Conservation (phyloP, 225 moss, liverwort and hornwort genomes). For the Neckera pumila region DNA sequence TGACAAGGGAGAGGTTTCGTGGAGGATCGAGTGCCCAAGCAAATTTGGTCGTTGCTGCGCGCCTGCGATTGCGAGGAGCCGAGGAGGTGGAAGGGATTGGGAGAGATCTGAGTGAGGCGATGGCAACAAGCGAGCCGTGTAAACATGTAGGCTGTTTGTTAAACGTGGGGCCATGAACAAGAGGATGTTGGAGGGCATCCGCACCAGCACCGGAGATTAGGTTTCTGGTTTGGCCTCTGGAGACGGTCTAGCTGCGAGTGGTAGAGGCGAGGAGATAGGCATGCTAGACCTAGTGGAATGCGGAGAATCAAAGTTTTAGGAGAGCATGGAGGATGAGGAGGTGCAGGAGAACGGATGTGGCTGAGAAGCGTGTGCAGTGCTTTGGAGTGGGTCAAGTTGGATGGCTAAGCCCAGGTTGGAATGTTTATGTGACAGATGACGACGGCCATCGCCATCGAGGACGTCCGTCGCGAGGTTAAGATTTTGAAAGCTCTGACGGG, state of each 20-base stretch:
- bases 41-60: background rate
- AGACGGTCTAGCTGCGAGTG: background rate
- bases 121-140: background rate
- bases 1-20: background rate
- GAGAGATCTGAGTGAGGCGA: background rate
- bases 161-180: background rate
- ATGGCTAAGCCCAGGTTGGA: background rate
- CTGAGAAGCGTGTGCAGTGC: background rate
- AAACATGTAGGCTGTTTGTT: background rate
- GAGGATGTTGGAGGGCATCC: background rate
- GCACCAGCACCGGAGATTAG: background rate
- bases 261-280: background rate
- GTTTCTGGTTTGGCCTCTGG: background rate
- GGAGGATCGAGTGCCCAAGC: background rate
- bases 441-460: slow-evolving; percentile 96
- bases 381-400: background rate
- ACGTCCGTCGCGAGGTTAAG: slow-evolving; percentile 93
- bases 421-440: slow-evolving; percentile 61
- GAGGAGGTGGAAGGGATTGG: background rate
- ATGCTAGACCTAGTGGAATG: background rate
- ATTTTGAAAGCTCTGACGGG: slow-evolving; percentile 89
- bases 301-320: background rate
- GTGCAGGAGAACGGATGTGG: background rate
- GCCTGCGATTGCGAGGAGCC: background rate
- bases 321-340: background rate